A percentile compares a stretch with the other conserved stretches of the same genome.
phyloP scores from a whole-genome alignment of 2,329 filamentous ascomycete genomes.

The Colletotrichum sp. region DNA sequence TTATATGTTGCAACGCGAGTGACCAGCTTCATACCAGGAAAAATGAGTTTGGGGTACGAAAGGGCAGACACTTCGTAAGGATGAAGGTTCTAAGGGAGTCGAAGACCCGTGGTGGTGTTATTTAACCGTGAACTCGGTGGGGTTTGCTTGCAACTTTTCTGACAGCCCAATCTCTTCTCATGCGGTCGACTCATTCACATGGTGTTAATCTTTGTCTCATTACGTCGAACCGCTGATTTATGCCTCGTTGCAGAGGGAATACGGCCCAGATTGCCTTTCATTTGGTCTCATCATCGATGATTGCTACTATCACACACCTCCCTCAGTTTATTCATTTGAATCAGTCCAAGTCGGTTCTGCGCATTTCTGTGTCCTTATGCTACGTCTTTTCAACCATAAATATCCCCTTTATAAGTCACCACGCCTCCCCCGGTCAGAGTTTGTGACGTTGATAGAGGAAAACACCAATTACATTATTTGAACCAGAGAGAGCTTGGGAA shows the following conservation, averaged over 20 bases:
- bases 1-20: background rate
- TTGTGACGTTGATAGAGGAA: background rate
- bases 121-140: background rate
- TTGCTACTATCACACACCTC: background rate
- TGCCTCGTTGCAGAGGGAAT: background rate
- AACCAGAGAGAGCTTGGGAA: background rate
- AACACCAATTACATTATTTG: fast-evolving
- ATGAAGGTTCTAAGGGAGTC: background rate
- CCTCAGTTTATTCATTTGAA: background rate
- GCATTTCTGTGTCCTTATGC: background rate
- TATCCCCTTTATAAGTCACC: background rate
- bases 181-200: background rate
- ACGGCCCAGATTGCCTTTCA: background rate
- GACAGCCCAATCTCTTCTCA: background rate
- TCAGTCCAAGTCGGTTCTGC: background rate
- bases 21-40: background rate
- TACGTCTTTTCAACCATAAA: background rate
- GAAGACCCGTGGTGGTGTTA: background rate
- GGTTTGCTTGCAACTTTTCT: background rate
- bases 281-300: background rate
- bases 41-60: background rate
- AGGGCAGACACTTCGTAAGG: background rate
- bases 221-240: fast-evolving
- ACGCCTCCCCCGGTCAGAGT: background rate
- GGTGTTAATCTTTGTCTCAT: background rate